Base-by-base conservation (phyloP, 306 rosid species). In the Quillaja saponaria region DNA sequence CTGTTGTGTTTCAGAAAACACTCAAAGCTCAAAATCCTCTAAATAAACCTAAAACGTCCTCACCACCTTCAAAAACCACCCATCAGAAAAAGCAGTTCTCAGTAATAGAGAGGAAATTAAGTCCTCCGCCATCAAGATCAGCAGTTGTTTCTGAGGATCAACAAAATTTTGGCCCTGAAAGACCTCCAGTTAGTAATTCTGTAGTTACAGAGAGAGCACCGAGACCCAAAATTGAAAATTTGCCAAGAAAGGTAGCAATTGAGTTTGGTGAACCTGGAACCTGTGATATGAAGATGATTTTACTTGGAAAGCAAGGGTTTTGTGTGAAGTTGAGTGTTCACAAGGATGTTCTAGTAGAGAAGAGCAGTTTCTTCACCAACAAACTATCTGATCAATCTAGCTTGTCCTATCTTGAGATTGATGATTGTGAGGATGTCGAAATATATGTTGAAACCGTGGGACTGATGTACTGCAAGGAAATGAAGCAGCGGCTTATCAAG, bases 191-290 rank as follows among this genome's bases (percentile, higher is more conserved):
- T 2, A 58, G 69, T 67, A 72, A 81, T 14, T 69, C 91, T 55
- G 68, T 71, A 60, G 81, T 70, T 68, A 15, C 86, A 12, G 89
- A 81, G 71, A 83, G 96, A 75, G 61, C 56, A 41, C 81, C 85
- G 0, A 80, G 84, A 58, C 87, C 90, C 53, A 87, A 84, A 73
- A 60, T 77, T 28, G 97, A 84, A 48, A 70, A 67, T 52, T 62
- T 84, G 77, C 97, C 96, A 0, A 87, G 88, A 78, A 91, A 91
- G 81, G 88, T 91, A 34, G 90, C 97, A 52, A 81, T 87, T 77
- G 97, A 91, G 87, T 87, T 91, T 82, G 97, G 95, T 68, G 96
- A 91, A 72, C 81, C 90, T 37, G 90, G 97, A 75, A 87, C 87
- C 28, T 83, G 87, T 77, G 85, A 91, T 73, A 40, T 84, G 71